Conservation (phyloP, 78 protist genomes). For the Tieghemostelium lacteum region DNA sequence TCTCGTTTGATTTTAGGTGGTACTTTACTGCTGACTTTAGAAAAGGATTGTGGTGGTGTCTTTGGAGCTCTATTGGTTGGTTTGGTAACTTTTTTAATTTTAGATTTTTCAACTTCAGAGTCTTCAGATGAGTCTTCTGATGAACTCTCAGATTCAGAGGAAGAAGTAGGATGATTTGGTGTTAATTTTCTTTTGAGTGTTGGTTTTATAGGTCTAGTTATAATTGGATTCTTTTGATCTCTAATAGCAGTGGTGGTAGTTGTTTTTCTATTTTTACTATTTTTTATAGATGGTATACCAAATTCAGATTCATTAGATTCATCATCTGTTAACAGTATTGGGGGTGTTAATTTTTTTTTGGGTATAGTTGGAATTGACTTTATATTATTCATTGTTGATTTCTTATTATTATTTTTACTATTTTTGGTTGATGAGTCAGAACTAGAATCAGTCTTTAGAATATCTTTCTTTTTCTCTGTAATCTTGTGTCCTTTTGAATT, state of each 20-base stretch:
- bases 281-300: too few relatives aligned
- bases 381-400: background rate
- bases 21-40: too few relatives aligned
- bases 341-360: background rate
- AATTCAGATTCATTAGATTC: too few relatives aligned
- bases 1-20: background rate
- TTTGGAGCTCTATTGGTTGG: background rate
- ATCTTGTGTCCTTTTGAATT: background rate
- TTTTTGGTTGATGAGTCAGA: background rate
- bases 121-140: background rate
- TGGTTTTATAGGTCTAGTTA: too few relatives aligned
- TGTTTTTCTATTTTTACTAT: too few relatives aligned
- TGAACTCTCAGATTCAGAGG: too few relatives aligned
- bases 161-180: background rate
- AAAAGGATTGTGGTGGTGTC: background rate
- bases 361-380: background rate
- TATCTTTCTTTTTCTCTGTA: background rate
- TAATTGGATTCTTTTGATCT: too few relatives aligned
- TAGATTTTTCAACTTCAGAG: background rate
- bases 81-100: background rate
- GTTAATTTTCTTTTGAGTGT: background rate
- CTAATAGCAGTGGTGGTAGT: too few relatives aligned
- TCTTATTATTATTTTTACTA: background rate
- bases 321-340: background rate
- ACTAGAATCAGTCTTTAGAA: background rate